These are phyloP conservation scores for Fusarium coffeatum DNA, from an alignment of 2,329 filamentous ascomycete genomes.

Conservation along the genomic window DNA sequence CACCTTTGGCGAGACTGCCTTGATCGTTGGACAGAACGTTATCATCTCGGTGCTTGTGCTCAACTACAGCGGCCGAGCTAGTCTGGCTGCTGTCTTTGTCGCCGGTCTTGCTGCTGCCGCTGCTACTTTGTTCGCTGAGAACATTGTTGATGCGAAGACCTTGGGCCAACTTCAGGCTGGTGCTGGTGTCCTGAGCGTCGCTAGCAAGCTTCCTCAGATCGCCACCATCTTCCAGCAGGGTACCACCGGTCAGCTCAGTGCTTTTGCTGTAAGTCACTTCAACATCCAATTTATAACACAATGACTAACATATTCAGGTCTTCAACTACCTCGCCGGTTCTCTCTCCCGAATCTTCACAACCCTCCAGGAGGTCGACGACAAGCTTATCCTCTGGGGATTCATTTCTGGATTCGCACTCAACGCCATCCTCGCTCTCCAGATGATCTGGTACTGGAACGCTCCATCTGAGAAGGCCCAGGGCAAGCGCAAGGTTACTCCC, in stretches of 20 bases:
- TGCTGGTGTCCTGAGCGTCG: conserved; percentile 83
- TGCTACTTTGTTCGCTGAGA: conserved; percentile 76
- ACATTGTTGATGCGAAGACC: conserved; percentile 72
- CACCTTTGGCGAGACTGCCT: conserved; percentile 93
- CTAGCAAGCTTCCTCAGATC: conserved; percentile 95
- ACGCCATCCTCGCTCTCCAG: conserved; percentile 85
- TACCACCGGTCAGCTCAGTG: conserved; percentile 93
- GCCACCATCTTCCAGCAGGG: conserved; percentile 85
- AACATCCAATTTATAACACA: accelerated
- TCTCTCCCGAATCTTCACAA: conserved; percentile 95
- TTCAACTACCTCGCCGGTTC: conserved; percentile 98
- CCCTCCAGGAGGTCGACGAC: conserved; percentile 96
- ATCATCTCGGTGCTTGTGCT: conserved; percentile 88
- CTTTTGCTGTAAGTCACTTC: conserved; percentile 81
- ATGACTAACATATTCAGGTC: conserved; percentile 67
- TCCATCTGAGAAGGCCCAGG: conserved; percentile 60
- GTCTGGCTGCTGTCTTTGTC: conserved; percentile 80
- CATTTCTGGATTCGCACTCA: conserved; percentile 89
- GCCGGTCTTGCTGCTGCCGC: conserved; percentile 77
- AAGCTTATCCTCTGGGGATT: conserved; percentile 96
- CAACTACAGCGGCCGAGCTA: conserved; percentile 78
- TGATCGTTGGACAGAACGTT: conserved; percentile 93
- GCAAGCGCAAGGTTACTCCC: conserved; percentile 55
- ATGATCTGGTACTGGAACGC: conserved; percentile 98
- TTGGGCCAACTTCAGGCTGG: conserved; percentile 84